These are phyloP conservation scores for Insectozyma bohioensis DNA, from an alignment of 1,139 yeast genomes.

Conservation along the genomic window DNA sequence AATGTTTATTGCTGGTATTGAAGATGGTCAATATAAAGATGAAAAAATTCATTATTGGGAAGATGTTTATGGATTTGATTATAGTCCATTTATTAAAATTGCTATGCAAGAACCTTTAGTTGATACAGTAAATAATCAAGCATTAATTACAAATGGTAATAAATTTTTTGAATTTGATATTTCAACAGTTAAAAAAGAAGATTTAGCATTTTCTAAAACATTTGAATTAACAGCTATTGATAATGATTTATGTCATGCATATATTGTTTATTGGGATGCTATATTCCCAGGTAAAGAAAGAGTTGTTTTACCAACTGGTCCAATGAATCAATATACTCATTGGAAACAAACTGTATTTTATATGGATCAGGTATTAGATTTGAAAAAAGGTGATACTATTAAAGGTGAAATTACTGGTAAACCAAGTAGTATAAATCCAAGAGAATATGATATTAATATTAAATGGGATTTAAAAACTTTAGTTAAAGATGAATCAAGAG, in stretches of 20 bases:
- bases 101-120: slow-evolving; percentile 95
- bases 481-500: slow-evolving; percentile 53
- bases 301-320: slow-evolving; percentile 75
- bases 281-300: slow-evolving; percentile 69
- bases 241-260: slow-evolving; percentile 82
- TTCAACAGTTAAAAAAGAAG: slow-evolving; percentile 82
- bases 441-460: slow-evolving; percentile 77
- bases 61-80: slow-evolving; percentile 95
- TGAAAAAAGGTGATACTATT: slow-evolving; percentile 74
- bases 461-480: slow-evolving; percentile 58
- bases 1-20: slow-evolving; percentile 89
- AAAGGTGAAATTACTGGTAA: slow-evolving; percentile 70
- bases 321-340: slow-evolving; percentile 79
- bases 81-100: slow-evolving; percentile 65
- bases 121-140: slow-evolving; percentile 80
- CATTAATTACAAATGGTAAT: slow-evolving; percentile 72
- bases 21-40: slow-evolving; percentile 90
- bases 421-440: slow-evolving; percentile 77
- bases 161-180: slow-evolving; percentile 82
- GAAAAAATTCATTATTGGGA: slow-evolving; percentile 96
- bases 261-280: slow-evolving; percentile 93
- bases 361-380: slow-evolving; percentile 75
- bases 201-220: slow-evolving; percentile 68
- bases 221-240: slow-evolving; percentile 74
- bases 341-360: slow-evolving; percentile 99